These are phyloP conservation scores for Sugiyamaella mastotermitis DNA, from an alignment of 805 yeast genomes.

Conservation along the genomic window DNA sequence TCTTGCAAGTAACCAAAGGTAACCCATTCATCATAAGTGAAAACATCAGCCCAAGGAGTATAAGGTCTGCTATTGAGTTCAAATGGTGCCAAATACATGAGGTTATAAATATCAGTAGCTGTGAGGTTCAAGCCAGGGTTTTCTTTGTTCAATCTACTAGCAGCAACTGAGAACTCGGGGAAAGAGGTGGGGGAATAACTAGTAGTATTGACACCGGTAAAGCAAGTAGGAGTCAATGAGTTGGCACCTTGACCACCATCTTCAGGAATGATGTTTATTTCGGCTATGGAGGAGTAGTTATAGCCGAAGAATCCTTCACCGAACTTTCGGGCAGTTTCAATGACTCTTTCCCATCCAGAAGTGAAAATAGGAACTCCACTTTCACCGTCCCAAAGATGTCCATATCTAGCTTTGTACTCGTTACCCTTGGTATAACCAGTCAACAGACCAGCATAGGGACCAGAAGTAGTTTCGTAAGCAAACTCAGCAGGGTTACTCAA, in stretches of 20 bases:
- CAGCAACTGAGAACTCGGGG: constrained; percentile 24
- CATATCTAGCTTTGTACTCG: constrained; percentile 43
- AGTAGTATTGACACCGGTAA: constrained; percentile 33
- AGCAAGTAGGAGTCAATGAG: constrained; percentile 49
- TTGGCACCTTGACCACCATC: constrained; percentile 46
- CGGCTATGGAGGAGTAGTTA: constrained; percentile 34
- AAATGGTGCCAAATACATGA: constrained; percentile 45
- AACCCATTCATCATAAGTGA: constrained; percentile 45
- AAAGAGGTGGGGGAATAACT: constrained; percentile 1
- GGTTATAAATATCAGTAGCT: constrained; percentile 33
- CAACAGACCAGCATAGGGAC: constrained; percentile 48
- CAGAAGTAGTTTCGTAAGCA: constrained; percentile 47
- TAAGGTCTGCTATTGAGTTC: constrained; percentile 44
- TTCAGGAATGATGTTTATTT: constrained; percentile 42
- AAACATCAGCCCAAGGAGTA: constrained; percentile 38
- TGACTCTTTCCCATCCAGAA: constrained; percentile 49
- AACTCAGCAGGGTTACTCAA: constrained; percentile 32
- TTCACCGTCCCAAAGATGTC: constrained; percentile 36
- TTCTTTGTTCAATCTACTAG: constrained; percentile 26
- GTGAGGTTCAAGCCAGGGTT: constrained; percentile 37
- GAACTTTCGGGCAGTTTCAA: constrained; percentile 49
- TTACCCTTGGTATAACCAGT: constrained; percentile 47
- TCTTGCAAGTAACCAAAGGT: constrained; percentile 39
- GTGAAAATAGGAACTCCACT: constrained; percentile 45
- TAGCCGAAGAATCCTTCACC: constrained; percentile 55